Base-by-base conservation (phyloP, 495 filamentous ascomycete species). In the Hyaloscypha variabilis region DNA sequence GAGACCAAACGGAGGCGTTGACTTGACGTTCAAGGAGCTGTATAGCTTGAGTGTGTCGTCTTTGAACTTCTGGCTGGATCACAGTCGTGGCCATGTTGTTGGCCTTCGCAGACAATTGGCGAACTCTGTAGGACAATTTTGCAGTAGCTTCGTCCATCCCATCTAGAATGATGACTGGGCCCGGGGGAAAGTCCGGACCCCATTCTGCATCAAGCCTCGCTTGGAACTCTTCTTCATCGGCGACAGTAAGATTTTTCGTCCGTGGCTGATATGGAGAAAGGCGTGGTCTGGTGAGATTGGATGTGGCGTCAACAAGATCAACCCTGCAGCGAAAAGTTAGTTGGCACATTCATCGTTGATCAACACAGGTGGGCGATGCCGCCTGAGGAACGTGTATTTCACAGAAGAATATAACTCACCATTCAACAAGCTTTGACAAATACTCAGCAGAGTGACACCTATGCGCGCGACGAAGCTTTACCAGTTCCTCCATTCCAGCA, bases 1-100 rank as follows among this genome's bases (percentile, higher is more conserved):
- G 56, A 8, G 56, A 59, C 56, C 56, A 59, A 21, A 42, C 42
- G 8, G 56, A 59, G 29, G 56, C 56, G 19, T 39, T 59, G 19
- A 59, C 30, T 42, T 59, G 56, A 21, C 56, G 30, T 17, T 59
- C 30, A 14, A 59, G 56, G n/a, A 59, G 56, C 6, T 23, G 56
- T 2, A 26, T 42, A 23, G 23, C 2, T 26, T 23, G 19, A 42
- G 1, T 36, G 14, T 39, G 19, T 17, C 14, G 19, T 42, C 23
- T 21, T 10, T 59, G 56, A 8, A 59, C 23, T 21, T 24, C 17
- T 14, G 4, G n/a, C 39, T 36, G 2, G 3, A 46, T 17, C 10
- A 17, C 19, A 17, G 39, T 17, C 17, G 1, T 17, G 4, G 10
- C 39, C 8, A 46, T 23, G 2, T 10, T 31, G 14, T 17, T 21